Percentiles rank a stretch among this genome's conserved stretches.
Conservation (phyloP, 192 early-diverging fungal genomes). For the Rhizophagus sp. region DNA sequence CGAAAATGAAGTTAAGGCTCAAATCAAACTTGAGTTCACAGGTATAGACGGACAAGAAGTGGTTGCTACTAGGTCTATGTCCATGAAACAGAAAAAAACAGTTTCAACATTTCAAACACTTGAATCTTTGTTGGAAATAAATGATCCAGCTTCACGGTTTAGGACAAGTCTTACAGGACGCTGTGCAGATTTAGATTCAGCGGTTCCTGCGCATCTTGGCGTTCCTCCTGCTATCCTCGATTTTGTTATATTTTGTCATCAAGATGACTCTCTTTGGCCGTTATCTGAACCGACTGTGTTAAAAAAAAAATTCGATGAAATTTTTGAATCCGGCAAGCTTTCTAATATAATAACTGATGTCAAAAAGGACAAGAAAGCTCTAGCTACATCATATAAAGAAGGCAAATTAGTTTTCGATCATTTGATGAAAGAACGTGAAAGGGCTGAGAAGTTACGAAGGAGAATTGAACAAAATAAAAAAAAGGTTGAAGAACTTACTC, state of each 20-base stretch:
- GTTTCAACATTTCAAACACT: constrained; percentile 70
- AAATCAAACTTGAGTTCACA: constrained; percentile 84
- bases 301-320: constrained; percentile 99
- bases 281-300: constrained; percentile 80
- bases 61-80: constrained; percentile 76
- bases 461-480: background rate
- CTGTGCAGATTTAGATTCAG: constrained; percentile 85
- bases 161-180: constrained; percentile 73
- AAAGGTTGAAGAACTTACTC: background rate
- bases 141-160: constrained; percentile 56
- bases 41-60: constrained; percentile 72
- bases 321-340: constrained; percentile 90
- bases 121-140: constrained; percentile 68
- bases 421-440: constrained; percentile 67
- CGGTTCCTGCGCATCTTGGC: constrained; percentile 83
- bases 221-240: constrained; percentile 91
- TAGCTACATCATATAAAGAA: constrained; percentile 61
- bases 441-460: constrained; percentile 62
- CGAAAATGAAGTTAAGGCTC: constrained; percentile 83
- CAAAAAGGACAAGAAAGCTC: constrained; percentile 60
- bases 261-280: constrained; percentile 98
- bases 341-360: constrained; percentile 90
- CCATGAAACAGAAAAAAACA: constrained; percentile 67
- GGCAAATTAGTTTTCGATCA: constrained; percentile 64
- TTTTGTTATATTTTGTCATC: constrained; percentile 98